Conservation (phyloP, 2,329 filamentous ascomycete genomes). For the Aspergillus eucalypticola region DNA sequence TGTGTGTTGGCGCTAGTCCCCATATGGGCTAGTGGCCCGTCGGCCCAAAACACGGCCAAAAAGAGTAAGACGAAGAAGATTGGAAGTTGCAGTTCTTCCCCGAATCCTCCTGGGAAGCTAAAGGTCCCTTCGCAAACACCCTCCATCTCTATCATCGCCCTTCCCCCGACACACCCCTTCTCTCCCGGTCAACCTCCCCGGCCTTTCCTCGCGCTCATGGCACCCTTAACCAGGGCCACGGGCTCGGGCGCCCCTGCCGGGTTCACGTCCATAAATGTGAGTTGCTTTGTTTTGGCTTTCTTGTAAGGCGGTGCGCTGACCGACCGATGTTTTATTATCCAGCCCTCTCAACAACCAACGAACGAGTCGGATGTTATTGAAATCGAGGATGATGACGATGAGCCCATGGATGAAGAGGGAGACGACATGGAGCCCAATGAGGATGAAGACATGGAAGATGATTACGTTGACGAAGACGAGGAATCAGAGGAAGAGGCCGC, state of each 20-base stretch:
- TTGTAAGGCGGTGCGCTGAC: conserved; percentile 13
- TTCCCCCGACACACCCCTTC: neutral
- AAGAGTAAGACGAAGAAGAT: conserved; percentile 32
- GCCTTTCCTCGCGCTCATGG: conserved; percentile 31
- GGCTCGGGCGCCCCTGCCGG: conserved; percentile 24
- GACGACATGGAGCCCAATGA: conserved; percentile 15
- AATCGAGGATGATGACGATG: conserved; percentile 39
- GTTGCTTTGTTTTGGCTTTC: conserved; percentile 18
- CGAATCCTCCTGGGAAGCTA: conserved; percentile 17
- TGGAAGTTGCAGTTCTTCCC: conserved; percentile 25
- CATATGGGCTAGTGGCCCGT: conserved; percentile 28
- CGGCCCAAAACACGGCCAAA: conserved; percentile 33
- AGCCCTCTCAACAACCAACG: conserved; percentile 19
- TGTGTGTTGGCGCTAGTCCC: conserved; percentile 33
- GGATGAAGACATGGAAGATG: conserved; percentile 32
- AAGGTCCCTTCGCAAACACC: neutral
- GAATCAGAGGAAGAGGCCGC: conserved; percentile 30
- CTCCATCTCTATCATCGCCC: neutral
- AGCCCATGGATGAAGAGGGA: conserved; percentile 22
- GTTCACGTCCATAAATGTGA: conserved; percentile 30
- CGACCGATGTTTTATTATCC: conserved; percentile 15
- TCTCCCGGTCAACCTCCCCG: neutral
- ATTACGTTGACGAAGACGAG: conserved; percentile 30
- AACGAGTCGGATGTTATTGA: conserved; percentile 41
- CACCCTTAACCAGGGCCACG: conserved; percentile 41